Evolutionary conservation across 2,329 filamentous ascomycete genomes (phyloP).

Genomic region (Xylaria sp.): DNA sequence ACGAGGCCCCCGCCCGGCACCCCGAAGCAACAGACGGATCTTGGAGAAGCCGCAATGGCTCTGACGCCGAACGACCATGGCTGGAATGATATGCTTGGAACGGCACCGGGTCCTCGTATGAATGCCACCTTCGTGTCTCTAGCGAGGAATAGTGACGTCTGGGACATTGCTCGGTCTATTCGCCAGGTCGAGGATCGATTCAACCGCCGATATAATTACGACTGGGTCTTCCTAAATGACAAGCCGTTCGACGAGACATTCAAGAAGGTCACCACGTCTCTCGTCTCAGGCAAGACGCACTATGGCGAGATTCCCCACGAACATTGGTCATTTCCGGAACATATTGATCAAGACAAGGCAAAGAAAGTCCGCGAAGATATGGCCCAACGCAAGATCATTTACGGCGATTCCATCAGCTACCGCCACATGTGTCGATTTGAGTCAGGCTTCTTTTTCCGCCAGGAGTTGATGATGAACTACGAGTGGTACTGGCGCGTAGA

Average conservation of each 20-base stretch:
- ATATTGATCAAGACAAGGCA: conserved; percentile 95
- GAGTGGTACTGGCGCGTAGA: conserved; percentile 99
- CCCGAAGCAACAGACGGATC: conserved; percentile 51
- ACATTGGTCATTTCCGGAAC: conserved; percentile 97
- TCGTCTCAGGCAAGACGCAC: conserved; percentile 92
- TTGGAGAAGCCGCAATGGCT: conserved; percentile 61
- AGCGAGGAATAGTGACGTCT: conserved; percentile 91
- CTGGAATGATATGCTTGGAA: conserved; percentile 63
- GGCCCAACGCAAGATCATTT: conserved; percentile 94
- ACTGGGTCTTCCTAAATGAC: conserved; percentile 99
- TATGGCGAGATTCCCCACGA: conserved; percentile 91
- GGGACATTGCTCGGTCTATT: conserved; percentile 97
- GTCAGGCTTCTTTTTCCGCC: conserved; percentile 99
- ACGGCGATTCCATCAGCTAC: conserved; percentile 96
- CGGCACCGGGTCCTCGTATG: conserved; percentile 77
- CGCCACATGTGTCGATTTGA: conserved; percentile 99
- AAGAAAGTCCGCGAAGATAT: conserved; percentile 92
- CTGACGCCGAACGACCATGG: conserved; percentile 64
- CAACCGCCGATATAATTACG: conserved; percentile 96
- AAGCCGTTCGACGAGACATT: conserved; percentile 92
- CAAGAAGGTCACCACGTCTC: conserved; percentile 87
- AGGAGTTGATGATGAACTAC: conserved; percentile 92
- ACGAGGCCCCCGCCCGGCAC: conserved; percentile 45
- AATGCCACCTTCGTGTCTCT: conserved; percentile 98
- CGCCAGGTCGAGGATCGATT: conserved; percentile 97